Evolutionary conservation across 2,329 filamentous ascomycete genomes (phyloP), one percentile per base, ranked within the genome.

Genomic region (Macrophomina pseudophaseolina): DNA sequence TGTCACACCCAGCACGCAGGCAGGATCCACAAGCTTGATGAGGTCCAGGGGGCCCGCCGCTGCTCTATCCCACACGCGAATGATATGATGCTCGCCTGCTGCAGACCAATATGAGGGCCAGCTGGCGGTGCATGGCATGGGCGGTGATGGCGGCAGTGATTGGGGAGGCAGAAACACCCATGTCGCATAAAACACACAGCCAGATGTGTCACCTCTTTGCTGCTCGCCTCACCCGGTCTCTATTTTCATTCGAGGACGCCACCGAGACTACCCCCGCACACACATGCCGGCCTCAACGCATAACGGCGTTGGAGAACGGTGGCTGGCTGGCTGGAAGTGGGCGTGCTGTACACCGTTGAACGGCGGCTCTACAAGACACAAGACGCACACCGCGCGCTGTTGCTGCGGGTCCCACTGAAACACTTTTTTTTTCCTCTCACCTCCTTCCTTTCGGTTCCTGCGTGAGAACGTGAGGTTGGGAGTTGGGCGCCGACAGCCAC

Each of bases 41-140:
- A n/a, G 30, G 28, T 11, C 12, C n/a, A 28, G 12, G 16, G 30
- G 32, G 30, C 18, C 32, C 9, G 56, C 23, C 12, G 42, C 16
- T 44, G 42, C 58, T 62, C 44, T 51, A 62, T 44, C 28, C 44
- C 58, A 62, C n/a, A 62, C 58, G 18, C 9, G 9, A 18, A 12
- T 18, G 32, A 18, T 30, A 53, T 54, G 52, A 38, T 14, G 35
- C 35, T 38, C 35, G 35, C 11, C 11, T 12, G 56, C 42, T 48
- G 56, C 56, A 60, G 42, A 38, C 58, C 58, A 62, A 62, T 62
- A 62, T 49, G 42, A 62, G 16, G 32, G 58, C 58, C 44, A 62
- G 58, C 46, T 62, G 58, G 58, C 58, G 46, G 30, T 62, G 58
- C 58, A 62, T 54, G 52, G 52, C 33, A 18, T 18, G 23, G 18